A percentile compares a stretch with the other conserved stretches of the same genome.
Evolutionary conservation across 306 rosid species (phyloP).

Genomic region (Acacia melanoxylon): DNA sequence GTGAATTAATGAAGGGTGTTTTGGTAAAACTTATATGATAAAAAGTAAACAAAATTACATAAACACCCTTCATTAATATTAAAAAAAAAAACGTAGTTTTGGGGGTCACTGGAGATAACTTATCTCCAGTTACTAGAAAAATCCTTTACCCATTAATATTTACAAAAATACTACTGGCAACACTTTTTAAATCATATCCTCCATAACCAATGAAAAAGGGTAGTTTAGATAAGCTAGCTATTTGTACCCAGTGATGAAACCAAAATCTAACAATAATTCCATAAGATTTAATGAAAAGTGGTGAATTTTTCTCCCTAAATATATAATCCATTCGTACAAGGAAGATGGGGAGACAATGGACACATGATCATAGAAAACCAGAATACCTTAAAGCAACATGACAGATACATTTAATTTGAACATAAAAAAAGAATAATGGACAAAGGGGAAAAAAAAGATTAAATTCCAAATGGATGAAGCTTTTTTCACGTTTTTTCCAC

Average conservation of each 20-base stretch:
- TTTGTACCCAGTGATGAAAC: not conserved
- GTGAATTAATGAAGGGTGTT: no score
- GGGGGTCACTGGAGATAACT: no score
- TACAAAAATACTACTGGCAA: no score
- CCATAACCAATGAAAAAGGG: no score
- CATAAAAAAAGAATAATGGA: not conserved
- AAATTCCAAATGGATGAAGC: conserved; percentile 28
- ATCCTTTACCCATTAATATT: no score
- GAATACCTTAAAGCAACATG: conserved; percentile 30
- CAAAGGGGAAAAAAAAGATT: not conserved
- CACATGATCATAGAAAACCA: conserved; percentile 13
- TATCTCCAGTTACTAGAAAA: no score
- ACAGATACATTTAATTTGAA: not conserved
- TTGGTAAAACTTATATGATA: no score
- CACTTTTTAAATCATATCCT: not conserved
- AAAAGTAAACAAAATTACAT: no score
- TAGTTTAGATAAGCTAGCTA: not conserved
- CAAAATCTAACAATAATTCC: not conserved
- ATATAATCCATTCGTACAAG: conserved; percentile 4
- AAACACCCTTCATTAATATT: no score
- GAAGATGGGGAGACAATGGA: conserved; percentile 31
- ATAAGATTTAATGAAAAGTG: not conserved
- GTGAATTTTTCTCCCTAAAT: not conserved
- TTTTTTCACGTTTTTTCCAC: conserved; percentile 23
- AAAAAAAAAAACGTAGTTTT: no score